Base-by-base conservation (phyloP, 768 basidiomycete genomes). In the Tephrocybe sp. region DNA sequence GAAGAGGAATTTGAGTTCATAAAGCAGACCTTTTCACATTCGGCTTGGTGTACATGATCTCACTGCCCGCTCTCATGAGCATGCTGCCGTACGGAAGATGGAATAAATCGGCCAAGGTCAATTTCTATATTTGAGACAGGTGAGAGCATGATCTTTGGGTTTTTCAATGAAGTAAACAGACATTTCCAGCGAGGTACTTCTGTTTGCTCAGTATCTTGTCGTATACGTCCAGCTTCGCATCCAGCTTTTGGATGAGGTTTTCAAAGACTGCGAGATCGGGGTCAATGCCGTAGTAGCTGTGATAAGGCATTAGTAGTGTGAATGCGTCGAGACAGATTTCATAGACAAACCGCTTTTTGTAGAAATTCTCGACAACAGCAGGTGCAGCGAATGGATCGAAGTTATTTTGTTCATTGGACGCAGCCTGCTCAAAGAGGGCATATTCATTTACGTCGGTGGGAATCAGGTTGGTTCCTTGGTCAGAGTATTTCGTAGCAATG, bases 181-280 rank as follows among this genome's bases (percentile, higher is more conserved):
- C 80, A 57, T 84, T 69, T 0, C 83, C 82, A 13, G 74, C 79
- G 29, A 84, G 57, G 60, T 80, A 84, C 55, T 72, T 74, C 51
- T 78, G 74, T 61, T 79, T 83, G 21, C 70, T 61, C 23, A 87
- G 68, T 47, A 86, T 79, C 11, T 55, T 48, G 23, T 86, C 82
- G 61, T 84, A 86, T 1, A 62, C 79, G 24, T 75, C 71, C 18
- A 85, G 69, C 52, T 71, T 77, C 0, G 52, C 64, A 27, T 70
- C 64, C n/a, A 80, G 64, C 1, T 57, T 57, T 4, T 46, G 38
- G 11, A 65, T 57, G 18, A 59, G 55, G 10, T 53, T 55, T 42
- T 64, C 57, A n/a, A 66, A 54, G 63, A 58, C 30, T 72, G 72
- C 62, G 73, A 79, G 23, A 63, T 62, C 21, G 79, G 68, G 31